These are phyloP conservation scores for Phyllosticta capitalensis DNA, from an alignment of 2,329 filamentous ascomycete genomes.

Conservation along the genomic window DNA sequence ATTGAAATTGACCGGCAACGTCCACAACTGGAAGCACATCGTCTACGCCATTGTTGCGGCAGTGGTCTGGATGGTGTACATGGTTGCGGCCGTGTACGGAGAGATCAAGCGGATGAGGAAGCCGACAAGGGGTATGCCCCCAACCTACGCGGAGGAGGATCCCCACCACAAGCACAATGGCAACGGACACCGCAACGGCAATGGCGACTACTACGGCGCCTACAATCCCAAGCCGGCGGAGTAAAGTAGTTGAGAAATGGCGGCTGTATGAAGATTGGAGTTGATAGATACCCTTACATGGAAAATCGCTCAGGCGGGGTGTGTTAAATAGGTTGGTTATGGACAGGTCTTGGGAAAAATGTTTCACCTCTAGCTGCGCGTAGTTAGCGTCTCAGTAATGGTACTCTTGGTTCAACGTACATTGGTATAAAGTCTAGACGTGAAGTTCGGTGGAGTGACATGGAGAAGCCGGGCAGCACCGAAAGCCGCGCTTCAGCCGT, in stretches of 20 bases:
- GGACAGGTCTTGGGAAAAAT: neutral
- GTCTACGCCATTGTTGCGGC: conserved; percentile 26
- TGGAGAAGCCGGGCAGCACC: neutral
- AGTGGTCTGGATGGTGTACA: conserved; percentile 26
- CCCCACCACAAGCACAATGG: neutral
- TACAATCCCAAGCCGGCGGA: neutral
- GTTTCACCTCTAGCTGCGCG: neutral
- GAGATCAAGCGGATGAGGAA: conserved; percentile 16
- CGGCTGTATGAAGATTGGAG: neutral
- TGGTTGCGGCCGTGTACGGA: conserved; percentile 20
- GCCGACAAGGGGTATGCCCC: neutral
- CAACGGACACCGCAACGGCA: neutral
- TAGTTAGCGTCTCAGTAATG: neutral
- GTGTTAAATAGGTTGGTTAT: neutral
- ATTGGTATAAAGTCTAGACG: neutral
- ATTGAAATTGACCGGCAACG: conserved; percentile 32
- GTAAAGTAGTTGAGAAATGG: neutral
- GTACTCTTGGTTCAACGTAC: neutral
- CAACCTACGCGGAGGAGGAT: neutral
- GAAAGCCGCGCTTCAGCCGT: neutral
- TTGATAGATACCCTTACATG: neutral
- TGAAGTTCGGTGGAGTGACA: neutral
- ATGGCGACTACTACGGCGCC: neutral
- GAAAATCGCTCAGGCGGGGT: neutral
- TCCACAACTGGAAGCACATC: conserved; percentile 1